Percentiles rank a stretch among this genome's conserved stretches.
Conservation (phyloP, 805 yeast genomes). For the Cyberlindnera mississippiensis region DNA sequence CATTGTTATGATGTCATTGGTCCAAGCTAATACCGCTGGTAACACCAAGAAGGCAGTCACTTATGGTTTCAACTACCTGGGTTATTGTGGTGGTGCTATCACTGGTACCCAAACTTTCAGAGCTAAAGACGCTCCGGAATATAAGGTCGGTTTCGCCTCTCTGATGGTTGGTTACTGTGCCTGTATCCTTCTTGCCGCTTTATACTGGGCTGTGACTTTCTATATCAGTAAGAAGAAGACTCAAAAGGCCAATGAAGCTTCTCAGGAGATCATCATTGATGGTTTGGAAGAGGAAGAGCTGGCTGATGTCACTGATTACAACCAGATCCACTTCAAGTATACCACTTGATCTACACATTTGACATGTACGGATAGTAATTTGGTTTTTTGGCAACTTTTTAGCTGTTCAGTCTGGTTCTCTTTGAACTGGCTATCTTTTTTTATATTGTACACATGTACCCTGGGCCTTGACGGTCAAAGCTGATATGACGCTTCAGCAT, state of each 20-base stretch:
- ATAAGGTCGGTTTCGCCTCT: constrained; percentile 41
- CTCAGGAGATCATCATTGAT: constrained; percentile 13
- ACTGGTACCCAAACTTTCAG: constrained; percentile 48
- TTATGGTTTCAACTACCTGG: constrained; percentile 34
- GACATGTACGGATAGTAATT: no score
- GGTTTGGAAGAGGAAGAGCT: constrained; percentile 33
- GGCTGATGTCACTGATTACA: constrained; percentile 37
- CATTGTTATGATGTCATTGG: constrained; percentile 31
- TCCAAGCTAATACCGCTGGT: constrained; percentile 44
- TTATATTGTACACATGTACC: no score
- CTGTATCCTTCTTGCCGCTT: constrained; percentile 35
- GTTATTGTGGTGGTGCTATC: constrained; percentile 41
- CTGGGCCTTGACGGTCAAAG: no score
- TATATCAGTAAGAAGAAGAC: constrained; percentile 33
- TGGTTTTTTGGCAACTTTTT: no score
- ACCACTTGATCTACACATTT: constrained; percentile 19
- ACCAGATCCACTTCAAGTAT: constrained; percentile 35
- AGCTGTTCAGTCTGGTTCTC: no score
- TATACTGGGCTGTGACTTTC: constrained; percentile 31
- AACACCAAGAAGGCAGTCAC: constrained; percentile 39
- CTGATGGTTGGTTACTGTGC: constrained; percentile 39
- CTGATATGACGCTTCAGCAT: no score
- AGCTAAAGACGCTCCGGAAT: constrained; percentile 38
- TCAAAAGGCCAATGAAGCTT: constrained; percentile 3
- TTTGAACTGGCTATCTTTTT: no score